Percentiles rank a stretch among this genome's conserved stretches.
Conservation (phyloP, 768 basidiomycete species). For the Collybiopsis luxurians region DNA sequence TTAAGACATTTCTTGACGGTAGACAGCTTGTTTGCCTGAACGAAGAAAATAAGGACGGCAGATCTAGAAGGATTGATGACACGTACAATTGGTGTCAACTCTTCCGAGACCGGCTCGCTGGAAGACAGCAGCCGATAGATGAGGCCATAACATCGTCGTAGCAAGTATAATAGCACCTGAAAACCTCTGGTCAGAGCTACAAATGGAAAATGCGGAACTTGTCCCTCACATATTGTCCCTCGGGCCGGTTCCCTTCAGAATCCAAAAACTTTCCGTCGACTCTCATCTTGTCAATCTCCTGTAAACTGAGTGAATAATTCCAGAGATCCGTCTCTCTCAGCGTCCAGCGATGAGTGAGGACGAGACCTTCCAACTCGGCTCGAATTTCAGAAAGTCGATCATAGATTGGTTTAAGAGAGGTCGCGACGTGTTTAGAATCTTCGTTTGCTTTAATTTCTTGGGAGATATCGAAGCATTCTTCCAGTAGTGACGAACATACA, state of each 20-base stretch:
- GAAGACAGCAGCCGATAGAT: conserved; percentile 93
- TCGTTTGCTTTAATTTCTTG: conserved; percentile 96
- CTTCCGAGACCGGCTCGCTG: conserved; percentile 96
- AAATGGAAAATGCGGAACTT: background rate
- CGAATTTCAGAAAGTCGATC: conserved; percentile 88
- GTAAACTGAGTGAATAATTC: conserved; percentile 90
- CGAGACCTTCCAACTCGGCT: conserved; percentile 85
- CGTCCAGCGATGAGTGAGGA: conserved; percentile 96
- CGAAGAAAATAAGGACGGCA: background rate
- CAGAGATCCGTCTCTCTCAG: conserved; percentile 90
- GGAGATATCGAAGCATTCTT: conserved; percentile 93
- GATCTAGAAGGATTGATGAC: background rate
- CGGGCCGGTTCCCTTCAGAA: conserved; percentile 84
- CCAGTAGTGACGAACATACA: conserved; percentile 85
- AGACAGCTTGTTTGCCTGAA: conserved; percentile 90
- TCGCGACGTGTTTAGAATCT: conserved; percentile 83
- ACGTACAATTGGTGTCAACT: conserved; percentile 91
- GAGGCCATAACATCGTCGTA: conserved; percentile 93
- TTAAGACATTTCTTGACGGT: conserved; percentile 97
- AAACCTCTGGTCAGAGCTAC: background rate
- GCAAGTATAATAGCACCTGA: conserved; percentile 88
- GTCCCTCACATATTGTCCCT: conserved; percentile 87
- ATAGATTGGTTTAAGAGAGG: conserved; percentile 86
- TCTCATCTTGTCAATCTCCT: conserved; percentile 97
- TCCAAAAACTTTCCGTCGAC: conserved; percentile 98